A percentile compares a stretch with the other conserved stretches of the same genome.
Evolutionary conservation across 345 rosid species (phyloP).

Genomic region (Eucalyptus microcorys): DNA sequence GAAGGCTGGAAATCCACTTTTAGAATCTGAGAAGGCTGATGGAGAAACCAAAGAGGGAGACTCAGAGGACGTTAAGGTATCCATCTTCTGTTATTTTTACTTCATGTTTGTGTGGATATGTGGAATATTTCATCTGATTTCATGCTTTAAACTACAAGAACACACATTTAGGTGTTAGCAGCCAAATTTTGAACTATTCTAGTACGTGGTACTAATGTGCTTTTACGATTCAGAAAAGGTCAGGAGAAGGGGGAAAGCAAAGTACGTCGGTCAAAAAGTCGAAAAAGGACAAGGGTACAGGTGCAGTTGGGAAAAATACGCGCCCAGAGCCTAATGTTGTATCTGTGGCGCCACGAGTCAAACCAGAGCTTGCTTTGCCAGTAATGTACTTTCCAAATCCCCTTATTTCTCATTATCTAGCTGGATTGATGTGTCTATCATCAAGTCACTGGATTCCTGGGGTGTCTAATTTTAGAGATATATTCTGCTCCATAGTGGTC

Average conservation of each 20-base stretch:
- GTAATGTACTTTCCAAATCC: constrained; percentile 48
- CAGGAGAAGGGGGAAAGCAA: constrained; percentile 76
- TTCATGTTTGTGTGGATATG: background rate
- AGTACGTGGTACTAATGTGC: background rate
- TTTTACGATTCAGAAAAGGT: constrained; percentile 52
- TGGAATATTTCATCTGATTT: background rate
- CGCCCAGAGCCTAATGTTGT: constrained; percentile 50
- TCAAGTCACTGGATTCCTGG: background rate
- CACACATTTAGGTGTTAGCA: background rate
- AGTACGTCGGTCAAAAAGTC: constrained; percentile 72
- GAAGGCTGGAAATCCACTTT: constrained; percentile 54
- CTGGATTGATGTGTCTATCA: background rate
- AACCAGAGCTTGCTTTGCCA: constrained; percentile 89
- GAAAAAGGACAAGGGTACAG: constrained; percentile 76
- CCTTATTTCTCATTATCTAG: background rate
- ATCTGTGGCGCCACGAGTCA: constrained; percentile 60
- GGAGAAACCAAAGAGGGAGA: constrained; percentile 85
- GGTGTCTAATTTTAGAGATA: background rate
- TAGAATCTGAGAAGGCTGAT: constrained; percentile 78
- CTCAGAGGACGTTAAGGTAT: constrained; percentile 76
- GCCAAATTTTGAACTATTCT: background rate
- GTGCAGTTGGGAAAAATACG: constrained; percentile 50
- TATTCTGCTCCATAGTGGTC: background rate
- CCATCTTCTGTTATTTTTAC: background rate
- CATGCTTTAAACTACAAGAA: background rate